Percentiles rank a stretch among this genome's conserved stretches.
Evolutionary conservation across 2,329 filamentous ascomycete species (phyloP).

Genomic region (Ceratocystis diversiconidia): DNA sequence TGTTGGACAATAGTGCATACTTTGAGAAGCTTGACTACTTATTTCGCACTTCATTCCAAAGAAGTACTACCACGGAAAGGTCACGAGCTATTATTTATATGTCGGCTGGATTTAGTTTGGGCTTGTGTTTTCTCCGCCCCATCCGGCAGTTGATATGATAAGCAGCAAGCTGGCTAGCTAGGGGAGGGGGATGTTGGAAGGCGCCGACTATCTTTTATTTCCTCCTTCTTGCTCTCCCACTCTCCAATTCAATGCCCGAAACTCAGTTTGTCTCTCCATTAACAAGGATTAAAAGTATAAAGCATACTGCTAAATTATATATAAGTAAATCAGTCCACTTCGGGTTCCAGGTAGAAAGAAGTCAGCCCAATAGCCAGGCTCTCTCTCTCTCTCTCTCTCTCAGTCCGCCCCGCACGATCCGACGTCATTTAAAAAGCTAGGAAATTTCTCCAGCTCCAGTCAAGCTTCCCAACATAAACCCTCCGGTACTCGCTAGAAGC

Average conservation of each 20-base stretch:
- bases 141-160: background rate
- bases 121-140: background rate
- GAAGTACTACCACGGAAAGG: background rate
- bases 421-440: background rate
- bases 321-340: background rate
- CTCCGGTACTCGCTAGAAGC: background rate
- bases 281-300: background rate
- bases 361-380: background rate
- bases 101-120: background rate
- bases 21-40: background rate
- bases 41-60: background rate
- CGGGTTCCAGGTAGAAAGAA: background rate
- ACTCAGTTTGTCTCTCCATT: background rate
- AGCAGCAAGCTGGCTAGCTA: background rate
- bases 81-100: background rate
- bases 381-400: background rate
- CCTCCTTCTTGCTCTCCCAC: background rate
- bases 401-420: slow-evolving; percentile 1
- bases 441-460: background rate
- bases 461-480: background rate
- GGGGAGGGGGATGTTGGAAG: background rate
- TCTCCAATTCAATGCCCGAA: too few relatives aligned
- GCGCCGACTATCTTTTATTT: background rate
- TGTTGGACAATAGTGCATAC: background rate
- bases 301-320: background rate